phyloP scores from a whole-genome alignment of 208 protist genomes.

The Leishmania martiniquensis region DNA sequence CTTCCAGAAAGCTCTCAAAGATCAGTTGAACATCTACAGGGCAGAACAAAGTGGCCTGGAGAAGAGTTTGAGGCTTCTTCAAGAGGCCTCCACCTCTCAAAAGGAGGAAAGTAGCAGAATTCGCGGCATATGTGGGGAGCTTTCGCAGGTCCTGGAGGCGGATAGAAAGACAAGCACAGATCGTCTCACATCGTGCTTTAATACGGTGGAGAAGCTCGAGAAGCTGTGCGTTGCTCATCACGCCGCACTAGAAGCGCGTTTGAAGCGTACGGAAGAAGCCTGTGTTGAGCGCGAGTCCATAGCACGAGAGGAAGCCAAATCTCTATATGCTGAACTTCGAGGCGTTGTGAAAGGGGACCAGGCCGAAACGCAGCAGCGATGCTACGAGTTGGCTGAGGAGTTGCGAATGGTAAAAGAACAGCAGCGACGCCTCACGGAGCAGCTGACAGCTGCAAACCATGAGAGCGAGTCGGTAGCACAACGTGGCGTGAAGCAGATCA shows the following conservation, averaged over 20 bases:
- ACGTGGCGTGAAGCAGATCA: constrained; percentile 9
- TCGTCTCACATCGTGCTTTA: constrained; percentile 18
- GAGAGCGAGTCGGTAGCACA: not conserved
- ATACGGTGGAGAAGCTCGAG: constrained; percentile 27
- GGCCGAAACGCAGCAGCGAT: constrained; percentile 2
- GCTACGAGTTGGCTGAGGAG: constrained; percentile 16
- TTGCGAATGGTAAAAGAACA: constrained; percentile 19
- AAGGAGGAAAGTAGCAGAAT: constrained; percentile 12
- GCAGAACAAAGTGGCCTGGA: constrained; percentile 3
- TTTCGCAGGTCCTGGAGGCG: constrained; percentile 10
- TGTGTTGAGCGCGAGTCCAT: not conserved
- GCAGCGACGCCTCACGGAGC: constrained; percentile 18
- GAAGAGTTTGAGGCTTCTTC: not conserved
- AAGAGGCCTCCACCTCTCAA: constrained; percentile 1
- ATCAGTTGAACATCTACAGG: not conserved
- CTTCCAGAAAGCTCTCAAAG: not conserved
- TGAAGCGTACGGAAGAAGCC: constrained; percentile 4
- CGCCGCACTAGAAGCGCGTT: not conserved
- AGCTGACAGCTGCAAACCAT: not conserved
- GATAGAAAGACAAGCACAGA: constrained; percentile 20
- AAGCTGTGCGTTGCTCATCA: constrained; percentile 16
- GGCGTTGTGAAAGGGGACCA: constrained; percentile 7
- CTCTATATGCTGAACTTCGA: constrained; percentile 19
- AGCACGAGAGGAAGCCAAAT: constrained; percentile 20
- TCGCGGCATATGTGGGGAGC: constrained; percentile 14